Percentiles rank a stretch among this genome's conserved stretches.
phyloP scores from a whole-genome alignment of 2,329 filamentous ascomycete species.

The Botrytis sinoallii region DNA sequence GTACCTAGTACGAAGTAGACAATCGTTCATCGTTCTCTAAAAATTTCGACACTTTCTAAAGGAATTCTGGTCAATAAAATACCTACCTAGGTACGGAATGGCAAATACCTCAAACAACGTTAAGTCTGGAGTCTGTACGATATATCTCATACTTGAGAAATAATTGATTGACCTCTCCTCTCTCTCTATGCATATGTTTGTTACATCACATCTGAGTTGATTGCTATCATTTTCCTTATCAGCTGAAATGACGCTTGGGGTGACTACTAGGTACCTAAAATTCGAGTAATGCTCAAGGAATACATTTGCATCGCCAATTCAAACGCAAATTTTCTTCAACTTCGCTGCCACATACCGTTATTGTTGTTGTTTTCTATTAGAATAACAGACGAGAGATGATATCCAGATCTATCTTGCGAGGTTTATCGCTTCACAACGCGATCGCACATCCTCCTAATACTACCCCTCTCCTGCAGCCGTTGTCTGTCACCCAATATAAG shows the following conservation, averaged over 20 bases:
- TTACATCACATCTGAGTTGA: background rate
- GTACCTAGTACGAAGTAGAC: background rate
- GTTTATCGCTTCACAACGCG: background rate
- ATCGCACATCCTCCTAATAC: background rate
- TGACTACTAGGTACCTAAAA: background rate
- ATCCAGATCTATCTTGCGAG: constrained; percentile 1
- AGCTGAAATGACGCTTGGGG: background rate
- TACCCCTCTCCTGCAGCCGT: background rate
- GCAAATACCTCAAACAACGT: background rate
- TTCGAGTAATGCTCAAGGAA: background rate
- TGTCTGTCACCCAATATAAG: background rate
- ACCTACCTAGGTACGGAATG: background rate
- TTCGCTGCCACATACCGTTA: background rate
- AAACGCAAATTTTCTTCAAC: background rate
- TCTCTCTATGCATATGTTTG: background rate
- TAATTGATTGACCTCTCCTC: background rate
- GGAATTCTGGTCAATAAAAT: background rate
- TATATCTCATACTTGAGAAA: background rate
- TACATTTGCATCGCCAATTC: background rate
- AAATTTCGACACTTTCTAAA: background rate
- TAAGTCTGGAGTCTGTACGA: background rate
- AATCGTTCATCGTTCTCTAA: background rate
- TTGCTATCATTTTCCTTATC: background rate
- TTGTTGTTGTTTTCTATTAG: background rate
- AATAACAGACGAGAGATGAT: background rate